Conservation (phyloP, 768 basidiomycete species). For the Boletus reticuloceps region DNA sequence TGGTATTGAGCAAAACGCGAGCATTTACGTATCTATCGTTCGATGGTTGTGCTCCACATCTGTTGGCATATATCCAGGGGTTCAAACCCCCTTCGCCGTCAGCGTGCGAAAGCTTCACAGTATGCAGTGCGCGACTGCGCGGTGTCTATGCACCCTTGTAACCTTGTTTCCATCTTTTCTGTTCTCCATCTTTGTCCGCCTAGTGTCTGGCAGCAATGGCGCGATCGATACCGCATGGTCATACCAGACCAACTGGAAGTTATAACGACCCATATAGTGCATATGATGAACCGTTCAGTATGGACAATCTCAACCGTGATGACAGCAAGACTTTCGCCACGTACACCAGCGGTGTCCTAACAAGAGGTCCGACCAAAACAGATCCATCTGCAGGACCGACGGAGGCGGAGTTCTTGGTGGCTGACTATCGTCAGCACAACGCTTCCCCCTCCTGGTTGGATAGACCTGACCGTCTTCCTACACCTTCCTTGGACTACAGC, state of each 20-base stretch:
- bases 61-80: too few relatives aligned
- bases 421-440: slow-evolving; percentile 25
- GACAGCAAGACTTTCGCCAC: slow-evolving; percentile 21
- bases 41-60: too few relatives aligned
- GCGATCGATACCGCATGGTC: slow-evolving; percentile 6
- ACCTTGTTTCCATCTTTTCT: background rate
- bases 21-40: background rate
- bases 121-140: background rate
- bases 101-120: slow-evolving; percentile 19
- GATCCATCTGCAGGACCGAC: slow-evolving; percentile 10
- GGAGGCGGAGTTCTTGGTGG: slow-evolving; percentile 24
- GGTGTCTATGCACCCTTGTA: too few relatives aligned
- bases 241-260: slow-evolving; percentile 8
- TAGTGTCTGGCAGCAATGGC: slow-evolving; percentile 30
- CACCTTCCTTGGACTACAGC: slow-evolving; percentile 12
- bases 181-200: slow-evolving; percentile 1
- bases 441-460: slow-evolving; percentile 13
- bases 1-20: too few relatives aligned
- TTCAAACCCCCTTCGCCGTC: too few relatives aligned
- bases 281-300: slow-evolving; percentile 22
- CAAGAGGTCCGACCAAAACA: slow-evolving; percentile 6
- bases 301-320: slow-evolving; percentile 8
- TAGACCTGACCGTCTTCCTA: slow-evolving; percentile 12
- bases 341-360: slow-evolving; percentile 20
- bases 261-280: slow-evolving; percentile 25